Evolutionary conservation across 2,329 filamentous ascomycete genomes (phyloP).

Genomic region (Parafenestella ontariensis): DNA sequence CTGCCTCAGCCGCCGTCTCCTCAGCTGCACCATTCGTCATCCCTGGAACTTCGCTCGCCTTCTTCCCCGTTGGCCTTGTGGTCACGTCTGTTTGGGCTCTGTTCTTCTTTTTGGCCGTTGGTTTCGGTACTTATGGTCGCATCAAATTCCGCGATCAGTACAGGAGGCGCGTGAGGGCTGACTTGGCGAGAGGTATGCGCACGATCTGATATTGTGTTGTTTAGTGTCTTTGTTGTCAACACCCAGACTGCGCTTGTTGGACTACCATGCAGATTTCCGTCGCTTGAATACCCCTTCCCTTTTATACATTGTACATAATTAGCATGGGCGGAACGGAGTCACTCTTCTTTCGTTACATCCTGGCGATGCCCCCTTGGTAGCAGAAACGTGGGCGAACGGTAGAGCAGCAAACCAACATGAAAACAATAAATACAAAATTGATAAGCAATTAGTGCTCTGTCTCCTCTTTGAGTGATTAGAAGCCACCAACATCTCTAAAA

Average conservation of each 20-base stretch:
- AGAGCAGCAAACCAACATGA: no score
- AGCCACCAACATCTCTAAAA: no score
- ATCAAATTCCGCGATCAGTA: constrained; percentile 72
- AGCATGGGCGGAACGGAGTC: background rate
- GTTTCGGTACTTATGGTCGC: constrained; percentile 70
- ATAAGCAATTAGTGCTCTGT: no score
- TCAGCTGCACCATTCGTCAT: constrained; percentile 66
- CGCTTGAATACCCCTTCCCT: constrained; percentile 20
- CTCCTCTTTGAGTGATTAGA: no score
- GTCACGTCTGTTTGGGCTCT: constrained; percentile 69
- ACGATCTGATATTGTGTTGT: constrained; percentile 39
- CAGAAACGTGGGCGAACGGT: background rate
- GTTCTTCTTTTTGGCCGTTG: constrained; percentile 61
- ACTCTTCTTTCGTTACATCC: constrained; percentile 4
- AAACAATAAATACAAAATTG: background rate
- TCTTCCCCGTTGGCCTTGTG: constrained; percentile 74
- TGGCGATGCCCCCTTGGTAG: constrained; percentile 10
- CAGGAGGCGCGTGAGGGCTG: constrained; percentile 58
- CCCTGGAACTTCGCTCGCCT: constrained; percentile 71
- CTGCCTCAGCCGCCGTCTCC: constrained; percentile 51
- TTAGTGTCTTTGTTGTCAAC: background rate
- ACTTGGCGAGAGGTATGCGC: constrained; percentile 38
- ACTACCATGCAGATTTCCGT: constrained; percentile 21
- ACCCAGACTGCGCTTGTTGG: constrained; percentile 2
- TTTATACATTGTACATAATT: constrained; percentile 30